Evolutionary conservation across 2,329 filamentous ascomycete genomes (phyloP).

Genomic region (Mariannaea sp.): DNA sequence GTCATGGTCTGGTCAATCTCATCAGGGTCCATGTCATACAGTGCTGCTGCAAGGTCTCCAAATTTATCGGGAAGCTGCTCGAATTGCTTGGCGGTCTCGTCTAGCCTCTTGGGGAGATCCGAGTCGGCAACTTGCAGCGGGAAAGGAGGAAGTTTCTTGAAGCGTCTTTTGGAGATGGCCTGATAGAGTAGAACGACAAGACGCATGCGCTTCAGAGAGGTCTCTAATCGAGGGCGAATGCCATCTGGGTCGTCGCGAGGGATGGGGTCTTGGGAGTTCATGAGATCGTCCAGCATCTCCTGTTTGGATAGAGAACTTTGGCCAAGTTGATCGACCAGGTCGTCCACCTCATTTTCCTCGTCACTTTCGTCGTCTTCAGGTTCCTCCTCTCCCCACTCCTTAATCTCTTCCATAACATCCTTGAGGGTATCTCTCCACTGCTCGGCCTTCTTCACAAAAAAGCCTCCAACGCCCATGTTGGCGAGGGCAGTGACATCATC

Average conservation of each 20-base stretch:
- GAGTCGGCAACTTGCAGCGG: constrained; percentile 41
- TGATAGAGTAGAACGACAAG: constrained; percentile 71
- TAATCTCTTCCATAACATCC: constrained; percentile 84
- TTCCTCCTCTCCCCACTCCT: constrained; percentile 82
- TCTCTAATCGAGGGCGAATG: constrained; percentile 69
- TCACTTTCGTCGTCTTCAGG: constrained; percentile 61
- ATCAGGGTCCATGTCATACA: constrained; percentile 70
- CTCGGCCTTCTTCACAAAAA: constrained; percentile 73
- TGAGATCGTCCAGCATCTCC: constrained; percentile 69
- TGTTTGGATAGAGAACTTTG: constrained; percentile 50
- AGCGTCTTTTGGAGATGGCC: constrained; percentile 69
- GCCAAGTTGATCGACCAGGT: constrained; percentile 40
- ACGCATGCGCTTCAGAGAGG: constrained; percentile 66
- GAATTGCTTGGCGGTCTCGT: constrained; percentile 61
- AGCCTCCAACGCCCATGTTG: constrained; percentile 68
- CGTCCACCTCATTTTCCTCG: constrained; percentile 52
- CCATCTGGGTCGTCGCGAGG: constrained; percentile 66
- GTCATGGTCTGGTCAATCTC: constrained; percentile 64
- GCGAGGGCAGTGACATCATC: constrained; percentile 71
- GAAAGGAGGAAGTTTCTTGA: constrained; percentile 61
- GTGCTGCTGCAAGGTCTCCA: constrained; percentile 71
- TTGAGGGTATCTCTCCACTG: constrained; percentile 76
- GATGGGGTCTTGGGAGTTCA: constrained; percentile 65
- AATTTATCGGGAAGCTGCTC: constrained; percentile 67
- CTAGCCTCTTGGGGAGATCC: constrained; percentile 50